Evolutionary conservation across 2,329 filamentous ascomycete genomes (phyloP).

Genomic region (Hypoxylon sp.): DNA sequence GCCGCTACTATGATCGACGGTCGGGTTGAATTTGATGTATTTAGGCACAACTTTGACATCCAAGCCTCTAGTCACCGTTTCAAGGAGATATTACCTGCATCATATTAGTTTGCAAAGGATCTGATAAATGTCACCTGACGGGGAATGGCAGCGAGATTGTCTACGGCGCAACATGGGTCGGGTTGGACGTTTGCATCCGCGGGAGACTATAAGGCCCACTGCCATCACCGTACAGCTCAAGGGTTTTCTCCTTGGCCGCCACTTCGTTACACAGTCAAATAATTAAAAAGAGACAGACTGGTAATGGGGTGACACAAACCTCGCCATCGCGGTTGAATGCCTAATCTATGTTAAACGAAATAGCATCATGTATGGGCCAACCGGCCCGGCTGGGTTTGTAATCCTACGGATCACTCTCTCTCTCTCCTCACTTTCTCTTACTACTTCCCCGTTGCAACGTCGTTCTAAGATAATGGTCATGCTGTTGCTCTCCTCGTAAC

Average conservation of each 20-base stretch:
- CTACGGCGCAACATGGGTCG: conserved; percentile 48
- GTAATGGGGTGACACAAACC: conserved; percentile 29
- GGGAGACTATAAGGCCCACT: conserved; percentile 40
- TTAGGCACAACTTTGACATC: conserved; percentile 38
- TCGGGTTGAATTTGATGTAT: conserved; percentile 40
- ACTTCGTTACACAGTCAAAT: conserved; percentile 41
- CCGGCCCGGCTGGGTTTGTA: conserved; percentile 33
- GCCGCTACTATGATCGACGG: conserved; percentile 40
- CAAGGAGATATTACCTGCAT: conserved; percentile 43
- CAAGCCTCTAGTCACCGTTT: conserved; percentile 37
- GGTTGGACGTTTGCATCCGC: conserved; percentile 48
- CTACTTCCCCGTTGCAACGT: conserved; percentile 30
- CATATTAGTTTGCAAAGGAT: conserved; percentile 40
- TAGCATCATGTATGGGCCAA: conserved; percentile 25
- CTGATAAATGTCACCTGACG: conserved; percentile 48
- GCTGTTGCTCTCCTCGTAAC: conserved; percentile 18
- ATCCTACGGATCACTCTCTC: conserved; percentile 16
- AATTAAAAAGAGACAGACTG: conserved; percentile 26
- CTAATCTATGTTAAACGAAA: conserved; percentile 34
- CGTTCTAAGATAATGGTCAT: conserved; percentile 13
- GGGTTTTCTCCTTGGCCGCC: conserved; percentile 31
- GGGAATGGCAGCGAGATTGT: conserved; percentile 44
- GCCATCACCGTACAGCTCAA: conserved; percentile 35
- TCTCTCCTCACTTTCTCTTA: conserved; percentile 7
- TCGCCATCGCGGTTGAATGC: conserved; percentile 30